Percentiles rank a stretch among this genome's conserved stretches.
Conservation (phyloP, 306 rosid genomes). For the Calophaca sinica region DNA sequence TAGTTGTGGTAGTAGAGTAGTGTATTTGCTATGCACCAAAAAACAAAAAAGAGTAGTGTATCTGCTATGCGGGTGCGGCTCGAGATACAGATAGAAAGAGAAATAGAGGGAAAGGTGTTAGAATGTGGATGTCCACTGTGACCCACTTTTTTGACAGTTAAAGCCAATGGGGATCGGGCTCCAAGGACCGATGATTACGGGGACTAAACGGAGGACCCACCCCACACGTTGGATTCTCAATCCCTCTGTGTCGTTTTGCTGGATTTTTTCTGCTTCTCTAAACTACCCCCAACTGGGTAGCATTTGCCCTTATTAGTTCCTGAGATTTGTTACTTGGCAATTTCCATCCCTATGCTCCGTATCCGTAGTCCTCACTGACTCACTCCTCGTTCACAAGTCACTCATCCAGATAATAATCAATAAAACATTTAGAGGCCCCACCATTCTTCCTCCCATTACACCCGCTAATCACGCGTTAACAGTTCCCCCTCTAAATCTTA, state of each 20-base stretch:
- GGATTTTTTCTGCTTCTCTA: background rate
- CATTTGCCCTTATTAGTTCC: background rate
- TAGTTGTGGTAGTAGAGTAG: background rate
- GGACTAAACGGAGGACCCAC: slow-evolving; percentile 50
- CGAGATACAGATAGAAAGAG: slow-evolving; percentile 45
- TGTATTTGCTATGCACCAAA: no score
- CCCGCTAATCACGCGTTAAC: slow-evolving; percentile 67
- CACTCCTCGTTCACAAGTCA: no score
- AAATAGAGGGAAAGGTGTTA: background rate
- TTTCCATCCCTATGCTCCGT: no score
- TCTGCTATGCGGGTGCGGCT: slow-evolving; percentile 68
- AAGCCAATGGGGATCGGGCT: slow-evolving; percentile 45
- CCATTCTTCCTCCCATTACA: slow-evolving; percentile 46
- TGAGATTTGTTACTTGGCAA: no score
- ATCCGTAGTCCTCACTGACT: no score
- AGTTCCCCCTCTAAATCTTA: slow-evolving; percentile 25
- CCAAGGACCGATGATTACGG: slow-evolving; percentile 73
- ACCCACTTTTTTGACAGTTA: slow-evolving; percentile 20
- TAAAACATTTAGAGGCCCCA: no score
- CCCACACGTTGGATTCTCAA: slow-evolving; percentile 54
- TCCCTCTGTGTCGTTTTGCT: slow-evolving; percentile 38
- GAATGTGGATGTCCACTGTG: background rate
- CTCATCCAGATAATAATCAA: no score
- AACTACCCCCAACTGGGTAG: background rate
- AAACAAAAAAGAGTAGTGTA: slow-evolving; percentile 20